Evolutionary conservation across 306 rosid genomes (phyloP).

Genomic region (Leucaena leucocephala): DNA sequence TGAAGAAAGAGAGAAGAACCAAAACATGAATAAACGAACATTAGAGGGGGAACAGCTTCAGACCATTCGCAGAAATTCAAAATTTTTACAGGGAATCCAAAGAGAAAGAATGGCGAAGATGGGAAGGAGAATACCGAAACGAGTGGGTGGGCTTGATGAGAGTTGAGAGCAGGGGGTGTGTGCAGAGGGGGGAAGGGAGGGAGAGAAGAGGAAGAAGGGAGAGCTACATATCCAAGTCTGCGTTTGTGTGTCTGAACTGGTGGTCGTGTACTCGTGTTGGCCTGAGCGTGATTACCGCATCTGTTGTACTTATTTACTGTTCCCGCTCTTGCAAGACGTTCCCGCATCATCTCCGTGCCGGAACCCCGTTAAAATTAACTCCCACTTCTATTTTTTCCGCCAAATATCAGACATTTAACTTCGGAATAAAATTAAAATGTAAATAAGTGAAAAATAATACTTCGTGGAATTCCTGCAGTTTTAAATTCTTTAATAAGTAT

Average conservation of each 20-base stretch:
- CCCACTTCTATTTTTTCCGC: no score
- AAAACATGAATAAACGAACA: not conserved
- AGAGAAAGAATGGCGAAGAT: not conserved
- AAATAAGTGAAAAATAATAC: no score
- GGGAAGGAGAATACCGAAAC: not conserved
- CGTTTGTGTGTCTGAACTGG: not conserved
- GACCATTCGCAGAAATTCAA: slow-evolving; percentile 17
- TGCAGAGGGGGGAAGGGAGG: not conserved
- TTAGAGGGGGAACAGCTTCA: slow-evolving; percentile 9
- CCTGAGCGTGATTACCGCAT: not conserved
- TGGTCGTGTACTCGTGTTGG: not conserved
- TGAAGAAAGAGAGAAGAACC: slow-evolving; percentile 21
- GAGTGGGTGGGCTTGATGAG: not conserved
- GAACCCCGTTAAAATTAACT: not conserved
- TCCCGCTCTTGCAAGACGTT: not conserved
- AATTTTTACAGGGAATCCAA: not conserved
- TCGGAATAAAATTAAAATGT: no score
- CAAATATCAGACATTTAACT: no score
- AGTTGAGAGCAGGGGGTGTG: not conserved
- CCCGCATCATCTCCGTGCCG: not conserved
- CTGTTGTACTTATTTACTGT: slow-evolving; percentile 1
- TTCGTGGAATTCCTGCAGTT: no score
- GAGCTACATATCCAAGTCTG: slow-evolving; percentile 9
- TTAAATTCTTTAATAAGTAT: no score
- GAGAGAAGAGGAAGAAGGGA: slow-evolving; percentile 15